Evolutionary conservation across 345 rosid genomes (phyloP).

Genomic region (Trapa incisa): DNA sequence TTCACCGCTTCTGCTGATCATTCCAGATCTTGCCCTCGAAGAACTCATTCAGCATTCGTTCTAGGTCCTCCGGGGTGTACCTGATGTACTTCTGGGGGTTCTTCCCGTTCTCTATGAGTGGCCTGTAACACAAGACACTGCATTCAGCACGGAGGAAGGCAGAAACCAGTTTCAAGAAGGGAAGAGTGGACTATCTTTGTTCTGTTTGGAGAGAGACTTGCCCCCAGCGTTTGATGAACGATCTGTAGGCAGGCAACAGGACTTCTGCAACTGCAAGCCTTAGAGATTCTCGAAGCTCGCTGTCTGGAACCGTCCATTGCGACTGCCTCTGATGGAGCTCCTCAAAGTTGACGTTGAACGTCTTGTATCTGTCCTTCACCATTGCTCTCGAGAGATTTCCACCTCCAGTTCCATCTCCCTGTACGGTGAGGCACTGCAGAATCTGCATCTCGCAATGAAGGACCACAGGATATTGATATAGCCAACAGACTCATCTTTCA

Average conservation of each 20-base stretch:
- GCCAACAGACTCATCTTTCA: background rate
- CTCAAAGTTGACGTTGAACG: conserved; percentile 75
- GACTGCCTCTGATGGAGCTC: conserved; percentile 89
- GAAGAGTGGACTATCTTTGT: background rate
- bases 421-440: conserved; percentile 81
- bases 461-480: background rate
- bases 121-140: conserved; percentile 28
- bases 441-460: conserved; percentile 37
- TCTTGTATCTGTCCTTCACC: conserved; percentile 87
- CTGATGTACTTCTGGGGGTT: conserved; percentile 75
- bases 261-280: conserved; percentile 97
- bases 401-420: conserved; percentile 26
- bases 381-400: conserved; percentile 53
- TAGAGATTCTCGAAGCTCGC: conserved; percentile 79
- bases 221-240: conserved; percentile 84
- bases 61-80: conserved; percentile 67
- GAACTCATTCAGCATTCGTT: conserved; percentile 82
- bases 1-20: conserved; percentile 54
- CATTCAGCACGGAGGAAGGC: background rate
- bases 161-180: background rate
- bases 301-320: conserved; percentile 97
- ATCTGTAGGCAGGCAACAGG: conserved; percentile 87
- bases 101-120: conserved; percentile 75
- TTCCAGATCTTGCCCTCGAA: conserved; percentile 84
- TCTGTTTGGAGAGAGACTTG: conserved; percentile 15